Evolutionary conservation across 306 rosid species (phyloP).

Genomic region (Castanea mollissima): DNA sequence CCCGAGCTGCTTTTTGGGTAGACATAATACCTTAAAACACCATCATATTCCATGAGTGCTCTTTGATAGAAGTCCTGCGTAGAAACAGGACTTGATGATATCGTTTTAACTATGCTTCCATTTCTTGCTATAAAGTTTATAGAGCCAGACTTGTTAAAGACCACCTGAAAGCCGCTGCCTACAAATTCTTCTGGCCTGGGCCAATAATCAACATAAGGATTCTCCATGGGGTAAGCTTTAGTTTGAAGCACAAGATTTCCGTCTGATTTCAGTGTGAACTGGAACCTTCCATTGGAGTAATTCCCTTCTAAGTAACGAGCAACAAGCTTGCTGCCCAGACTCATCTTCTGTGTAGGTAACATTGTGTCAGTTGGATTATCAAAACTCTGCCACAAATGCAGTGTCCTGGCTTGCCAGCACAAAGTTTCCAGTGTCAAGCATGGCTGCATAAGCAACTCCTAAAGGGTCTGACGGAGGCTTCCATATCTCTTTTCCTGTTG

Average conservation of each 20-base stretch:
- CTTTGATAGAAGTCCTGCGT: slow-evolving; percentile 34
- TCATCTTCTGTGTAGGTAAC: slow-evolving; percentile 47
- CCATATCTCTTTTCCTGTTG: slow-evolving; percentile 25
- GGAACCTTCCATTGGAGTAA: slow-evolving; percentile 45
- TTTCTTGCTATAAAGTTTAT: slow-evolving; percentile 25
- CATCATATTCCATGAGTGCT: slow-evolving; percentile 57
- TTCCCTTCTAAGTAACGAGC: slow-evolving; percentile 31
- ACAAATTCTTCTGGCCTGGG: neutral
- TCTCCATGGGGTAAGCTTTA: slow-evolving; percentile 31
- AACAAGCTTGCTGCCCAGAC: neutral
- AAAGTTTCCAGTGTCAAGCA: slow-evolving; percentile 58
- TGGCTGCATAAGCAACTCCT: slow-evolving; percentile 28
- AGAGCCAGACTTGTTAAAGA: slow-evolving; percentile 40
- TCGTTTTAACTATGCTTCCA: neutral
- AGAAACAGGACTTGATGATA: neutral
- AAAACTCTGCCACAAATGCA: slow-evolving; percentile 52
- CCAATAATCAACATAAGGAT: slow-evolving; percentile 13
- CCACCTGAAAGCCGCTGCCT: slow-evolving; percentile 5
- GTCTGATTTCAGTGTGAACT: slow-evolving; percentile 16
- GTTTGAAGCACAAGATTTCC: slow-evolving; percentile 30
- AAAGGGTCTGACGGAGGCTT: neutral
- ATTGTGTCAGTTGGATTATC: slow-evolving; percentile 51
- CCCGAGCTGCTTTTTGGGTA: slow-evolving; percentile 23
- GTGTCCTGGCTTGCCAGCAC: slow-evolving; percentile 23
- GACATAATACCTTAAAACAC: slow-evolving; percentile 51